Evolutionary conservation across 2,329 filamentous ascomycete species (phyloP).

Genomic region (Ophiobolus disseminans): DNA sequence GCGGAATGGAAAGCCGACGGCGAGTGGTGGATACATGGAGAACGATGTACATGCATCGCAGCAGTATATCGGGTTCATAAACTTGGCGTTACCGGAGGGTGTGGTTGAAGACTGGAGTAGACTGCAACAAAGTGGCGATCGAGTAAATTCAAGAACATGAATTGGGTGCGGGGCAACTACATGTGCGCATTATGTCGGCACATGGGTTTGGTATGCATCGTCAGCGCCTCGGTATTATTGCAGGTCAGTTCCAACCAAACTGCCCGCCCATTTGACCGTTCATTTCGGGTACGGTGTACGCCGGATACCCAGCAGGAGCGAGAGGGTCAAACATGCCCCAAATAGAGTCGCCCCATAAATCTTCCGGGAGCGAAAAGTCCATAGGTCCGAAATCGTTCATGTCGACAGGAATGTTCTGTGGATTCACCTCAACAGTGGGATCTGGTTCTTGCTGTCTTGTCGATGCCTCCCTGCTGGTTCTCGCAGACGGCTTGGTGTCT

Average conservation of each 20-base stretch:
- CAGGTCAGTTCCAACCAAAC: neutral
- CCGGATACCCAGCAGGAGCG: constrained; percentile 6
- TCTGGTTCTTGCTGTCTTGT: neutral
- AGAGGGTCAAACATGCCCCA: constrained; percentile 31
- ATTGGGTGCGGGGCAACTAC: no score
- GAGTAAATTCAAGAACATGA: no score
- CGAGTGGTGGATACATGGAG: constrained; percentile 30
- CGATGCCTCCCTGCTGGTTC: neutral
- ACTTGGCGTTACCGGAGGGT: constrained; percentile 17
- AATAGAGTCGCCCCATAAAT: constrained; percentile 31
- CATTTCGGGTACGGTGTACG: neutral
- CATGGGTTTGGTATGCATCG: no score
- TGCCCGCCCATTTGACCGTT: neutral
- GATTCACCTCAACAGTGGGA: neutral
- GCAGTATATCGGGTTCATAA: constrained; percentile 24
- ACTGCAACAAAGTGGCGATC: no score
- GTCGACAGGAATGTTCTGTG: neutral
- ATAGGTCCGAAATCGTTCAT: constrained; percentile 16
- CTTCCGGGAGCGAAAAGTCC: constrained; percentile 27
- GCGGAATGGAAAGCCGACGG: constrained; percentile 15
- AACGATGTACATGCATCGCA: constrained; percentile 29
- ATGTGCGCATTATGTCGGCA: no score
- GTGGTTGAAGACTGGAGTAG: constrained; percentile 11
- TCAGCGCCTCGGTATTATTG: no score
- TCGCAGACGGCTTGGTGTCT: neutral